Percentiles rank a stretch among this genome's conserved stretches.
Evolutionary conservation across 192 early-diverging fungal genomes (phyloP).

Genomic region (Podila minutissima): DNA sequence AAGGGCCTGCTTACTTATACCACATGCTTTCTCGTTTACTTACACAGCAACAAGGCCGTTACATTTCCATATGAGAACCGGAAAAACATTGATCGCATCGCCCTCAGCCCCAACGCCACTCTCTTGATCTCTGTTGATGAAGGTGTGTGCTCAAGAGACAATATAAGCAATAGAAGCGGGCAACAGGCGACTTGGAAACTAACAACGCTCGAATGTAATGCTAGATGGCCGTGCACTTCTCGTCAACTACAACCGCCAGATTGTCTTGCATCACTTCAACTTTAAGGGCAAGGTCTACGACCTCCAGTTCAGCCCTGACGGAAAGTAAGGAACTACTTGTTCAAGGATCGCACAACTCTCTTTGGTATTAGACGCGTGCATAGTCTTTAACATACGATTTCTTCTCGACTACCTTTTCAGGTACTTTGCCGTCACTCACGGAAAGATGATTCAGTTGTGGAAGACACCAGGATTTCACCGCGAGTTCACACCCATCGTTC

Average conservation of each 20-base stretch:
- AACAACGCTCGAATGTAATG: background rate
- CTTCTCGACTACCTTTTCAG: slow-evolving; percentile 14
- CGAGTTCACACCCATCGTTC: slow-evolving; percentile 93
- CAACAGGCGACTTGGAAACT: background rate
- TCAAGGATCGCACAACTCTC: background rate
- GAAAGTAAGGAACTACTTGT: slow-evolving; percentile 56
- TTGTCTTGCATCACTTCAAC: slow-evolving; percentile 90
- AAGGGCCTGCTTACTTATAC: background rate
- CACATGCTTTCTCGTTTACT: background rate
- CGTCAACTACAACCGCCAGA: slow-evolving; percentile 85
- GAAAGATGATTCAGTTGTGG: slow-evolving; percentile 90
- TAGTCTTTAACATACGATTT: background rate
- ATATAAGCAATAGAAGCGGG: background rate
- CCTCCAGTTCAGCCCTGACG: slow-evolving; percentile 93
- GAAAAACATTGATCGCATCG: slow-evolving; percentile 89
- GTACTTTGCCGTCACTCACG: slow-evolving; percentile 88
- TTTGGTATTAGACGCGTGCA: background rate
- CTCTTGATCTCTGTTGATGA: slow-evolving; percentile 94
- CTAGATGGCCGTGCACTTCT: slow-evolving; percentile 87
- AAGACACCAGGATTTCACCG: slow-evolving; percentile 88
- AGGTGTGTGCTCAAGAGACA: slow-evolving; percentile 53
- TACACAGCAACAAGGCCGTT: slow-evolving; percentile 81
- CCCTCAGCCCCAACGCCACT: slow-evolving; percentile 87
- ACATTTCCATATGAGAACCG: slow-evolving; percentile 96
- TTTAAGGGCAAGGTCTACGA: slow-evolving; percentile 86